Percentiles rank a stretch among this genome's conserved stretches.
phyloP scores from a whole-genome alignment of 352 stramenopile genomes.

The Globisporangium apiculatum region DNA sequence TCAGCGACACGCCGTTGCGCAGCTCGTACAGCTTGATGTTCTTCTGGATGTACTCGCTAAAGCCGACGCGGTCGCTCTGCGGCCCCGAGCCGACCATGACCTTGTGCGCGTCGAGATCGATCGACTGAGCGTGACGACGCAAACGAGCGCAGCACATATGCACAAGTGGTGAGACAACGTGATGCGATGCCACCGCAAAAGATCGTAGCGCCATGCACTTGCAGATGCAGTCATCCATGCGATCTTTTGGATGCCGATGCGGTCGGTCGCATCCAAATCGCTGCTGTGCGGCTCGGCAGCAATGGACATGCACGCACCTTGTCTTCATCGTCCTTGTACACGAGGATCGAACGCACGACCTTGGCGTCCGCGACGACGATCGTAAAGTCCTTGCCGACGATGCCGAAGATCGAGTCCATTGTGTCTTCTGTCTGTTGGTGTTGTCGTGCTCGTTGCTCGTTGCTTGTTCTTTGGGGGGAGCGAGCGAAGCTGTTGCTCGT shows the following conservation, averaged over 20 bases:
- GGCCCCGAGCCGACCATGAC: constrained; percentile 68
- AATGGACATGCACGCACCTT: constrained; percentile 49
- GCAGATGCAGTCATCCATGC: background rate
- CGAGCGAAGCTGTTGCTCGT: background rate
- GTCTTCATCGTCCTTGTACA: constrained; percentile 92
- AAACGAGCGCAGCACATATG: background rate
- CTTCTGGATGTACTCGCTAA: constrained; percentile 87
- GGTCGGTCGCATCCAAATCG: no score
- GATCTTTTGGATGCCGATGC: background rate
- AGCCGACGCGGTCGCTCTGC: constrained; percentile 75
- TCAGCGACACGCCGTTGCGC: constrained; percentile 80
- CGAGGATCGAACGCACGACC: constrained; percentile 86
- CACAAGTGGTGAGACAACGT: background rate
- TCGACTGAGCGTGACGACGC: constrained; percentile 21
- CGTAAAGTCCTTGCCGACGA: constrained; percentile 90
- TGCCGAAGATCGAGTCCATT: constrained; percentile 86
- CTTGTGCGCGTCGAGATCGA: constrained; percentile 79
- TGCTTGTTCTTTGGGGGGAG: background rate
- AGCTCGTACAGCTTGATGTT: constrained; percentile 91
- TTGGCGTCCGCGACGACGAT: constrained; percentile 88
- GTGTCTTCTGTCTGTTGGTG: background rate
- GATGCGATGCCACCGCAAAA: no score
- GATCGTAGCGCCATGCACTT: no score
- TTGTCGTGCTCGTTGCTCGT: background rate
- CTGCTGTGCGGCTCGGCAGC: no score